Evolutionary conservation across 179 eudicot species (phyloP), one percentile per base, ranked within the genome.

Genomic region (Dionaea muscipula): DNA sequence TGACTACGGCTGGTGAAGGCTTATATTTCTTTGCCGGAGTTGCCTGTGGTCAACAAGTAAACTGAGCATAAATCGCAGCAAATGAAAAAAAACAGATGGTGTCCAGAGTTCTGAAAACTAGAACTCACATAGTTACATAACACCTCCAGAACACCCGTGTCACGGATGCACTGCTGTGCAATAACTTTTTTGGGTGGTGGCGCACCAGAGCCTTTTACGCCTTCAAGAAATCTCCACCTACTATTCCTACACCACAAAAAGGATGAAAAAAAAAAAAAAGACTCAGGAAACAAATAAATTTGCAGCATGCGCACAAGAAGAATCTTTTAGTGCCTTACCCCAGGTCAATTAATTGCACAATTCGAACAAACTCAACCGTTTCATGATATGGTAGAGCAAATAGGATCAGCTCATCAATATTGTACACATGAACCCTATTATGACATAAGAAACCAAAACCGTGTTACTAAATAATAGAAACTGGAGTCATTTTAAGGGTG

Each of bases 381-480:
- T 82, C 95, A 57, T 91, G 98, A 66, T 81, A 86, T 7, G 98
- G 98, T 62, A 91, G 65, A 12, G 86, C 75, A 69, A 84, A 91
- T 49, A 91, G 61, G 59, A 86, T 84, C 66, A 91, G 66, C 41
- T 91, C 95, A 56, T 91, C 94, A 9, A 64, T 47, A 62, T 86
- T 87, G 70, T 86, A 80, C 59, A 78, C 80, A 26, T 91, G 82
- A 72, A 91, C 68, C 87, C 88, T 81, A 50, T 26, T 26, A 58
- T 23, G 27, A 35, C 26, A 49, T n/a, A 49, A 1, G 22, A 55
- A 31, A 41, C 18, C 13, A 22, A 25, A 22, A 7, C 19, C 44
- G 26, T 22, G 24, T 58, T 22, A 44, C 38, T 44, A 28, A 37
- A 51, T 47, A 46, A 21, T 16, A 5, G 31, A 24, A 15, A 37